Evolutionary conservation across 2,329 filamentous ascomycete genomes (phyloP), one percentile per base, ranked within the genome.

Genomic region (Penicillium sp.): DNA sequence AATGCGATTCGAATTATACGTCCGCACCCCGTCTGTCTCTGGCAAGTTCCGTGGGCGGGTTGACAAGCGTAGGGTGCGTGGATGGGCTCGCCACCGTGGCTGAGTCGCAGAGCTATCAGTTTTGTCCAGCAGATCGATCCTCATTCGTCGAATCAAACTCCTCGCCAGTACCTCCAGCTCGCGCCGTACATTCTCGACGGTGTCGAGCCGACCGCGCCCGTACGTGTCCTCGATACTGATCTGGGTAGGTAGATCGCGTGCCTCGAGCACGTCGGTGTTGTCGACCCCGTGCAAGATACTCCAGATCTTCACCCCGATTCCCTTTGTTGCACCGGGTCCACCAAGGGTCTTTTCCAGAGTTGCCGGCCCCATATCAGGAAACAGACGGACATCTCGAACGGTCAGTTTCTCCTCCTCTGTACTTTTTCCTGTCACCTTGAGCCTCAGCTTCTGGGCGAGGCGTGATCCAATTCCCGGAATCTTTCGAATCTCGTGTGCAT

Each of bases 191-290:
- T 88, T 83, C 0, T 85, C 75, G 54, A 89, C 72, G 0, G 82
- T 87, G 65, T 89, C 85, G 1, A 96, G 79, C 0, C 87, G 86
- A 25, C 86, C 83, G 73, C 88, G 86, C 31, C 85, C 83, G 73
- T 96, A 98, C 15, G 92, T 95, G 76, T 98, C 93, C 72, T 98
- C 94, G 63, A 98, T 95, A 74, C 91, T 95, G 72, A 98, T 96
- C 75, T 97, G 93, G 1, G 86, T 87, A 0, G 94, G 94, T 1
- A 96, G 76, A 47, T 87, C 84, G 66, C 85, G 86, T 1, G 87
- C 89, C 63, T 87, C 82, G 52, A 87, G 86, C 17, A 98, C 92
- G 59, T 91, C 87, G 0, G 84, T 82, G 54, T 87, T 78, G 73
- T 98, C 94, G 31, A 92, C 82, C 5, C 93, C 94, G 72, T 97